phyloP scores from a whole-genome alignment of 2,329 filamentous ascomycete species.

The Botrytis galanthina region DNA sequence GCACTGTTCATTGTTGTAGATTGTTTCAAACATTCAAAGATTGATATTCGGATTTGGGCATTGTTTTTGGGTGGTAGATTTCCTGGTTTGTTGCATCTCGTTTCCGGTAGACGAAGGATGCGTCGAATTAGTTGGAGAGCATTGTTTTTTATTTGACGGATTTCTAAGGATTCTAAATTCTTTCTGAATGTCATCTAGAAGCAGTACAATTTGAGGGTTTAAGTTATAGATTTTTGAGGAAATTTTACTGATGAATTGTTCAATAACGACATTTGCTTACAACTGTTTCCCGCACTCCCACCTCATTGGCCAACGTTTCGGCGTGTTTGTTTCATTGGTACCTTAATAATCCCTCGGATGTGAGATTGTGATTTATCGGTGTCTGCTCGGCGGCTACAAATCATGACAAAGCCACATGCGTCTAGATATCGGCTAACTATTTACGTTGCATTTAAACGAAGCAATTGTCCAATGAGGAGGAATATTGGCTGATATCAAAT shows the following conservation, averaged over 20 bases:
- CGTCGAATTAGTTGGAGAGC: not conserved
- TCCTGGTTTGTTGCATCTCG: not conserved
- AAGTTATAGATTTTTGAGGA: not conserved
- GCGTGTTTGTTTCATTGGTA: no score
- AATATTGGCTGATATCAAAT: not conserved
- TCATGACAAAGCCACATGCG: not conserved
- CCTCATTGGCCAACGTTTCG: not conserved
- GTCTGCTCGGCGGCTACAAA: not conserved
- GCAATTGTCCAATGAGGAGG: not conserved
- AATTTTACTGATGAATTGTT: not conserved
- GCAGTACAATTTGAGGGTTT: not conserved
- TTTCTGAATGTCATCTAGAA: not conserved
- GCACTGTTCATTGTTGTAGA: not conserved
- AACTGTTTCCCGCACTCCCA: no score
- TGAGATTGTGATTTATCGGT: not conserved
- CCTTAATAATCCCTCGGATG: not conserved
- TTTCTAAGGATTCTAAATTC: not conserved
- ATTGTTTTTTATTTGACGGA: not conserved
- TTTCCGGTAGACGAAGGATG: slow-evolving; percentile 1
- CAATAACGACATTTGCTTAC: not conserved
- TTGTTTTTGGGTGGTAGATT: not conserved
- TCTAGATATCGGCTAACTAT: not conserved
- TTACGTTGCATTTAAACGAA: not conserved
- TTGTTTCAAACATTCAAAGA: not conserved
- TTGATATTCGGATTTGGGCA: not conserved